A percentile compares a stretch with the other conserved stretches of the same genome.
Evolutionary conservation across 2,329 filamentous ascomycete genomes (phyloP).

Genomic region (Exophiala phaeomuriformis): DNA sequence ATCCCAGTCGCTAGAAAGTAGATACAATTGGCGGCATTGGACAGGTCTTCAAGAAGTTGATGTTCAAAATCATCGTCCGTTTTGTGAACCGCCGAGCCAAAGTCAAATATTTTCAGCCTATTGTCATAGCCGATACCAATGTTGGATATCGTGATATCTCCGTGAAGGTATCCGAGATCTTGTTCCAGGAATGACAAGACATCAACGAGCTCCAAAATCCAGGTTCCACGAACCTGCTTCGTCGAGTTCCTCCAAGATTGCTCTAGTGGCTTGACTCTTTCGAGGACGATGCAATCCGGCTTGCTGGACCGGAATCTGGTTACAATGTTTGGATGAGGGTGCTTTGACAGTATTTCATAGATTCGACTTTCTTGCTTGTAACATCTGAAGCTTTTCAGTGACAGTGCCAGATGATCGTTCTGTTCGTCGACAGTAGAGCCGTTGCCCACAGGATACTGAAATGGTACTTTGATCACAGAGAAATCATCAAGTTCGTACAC

Average conservation of each 20-base stretch:
- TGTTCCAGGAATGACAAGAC: background rate
- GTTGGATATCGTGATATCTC: conserved; percentile 10
- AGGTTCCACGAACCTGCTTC: background rate
- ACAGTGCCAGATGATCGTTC: background rate
- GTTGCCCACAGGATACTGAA: conserved; percentile 2
- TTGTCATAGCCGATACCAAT: conserved; percentile 4
- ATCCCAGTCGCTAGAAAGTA: conserved; percentile 3
- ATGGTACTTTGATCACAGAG: conserved; percentile 7
- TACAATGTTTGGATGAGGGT: conserved; percentile 5
- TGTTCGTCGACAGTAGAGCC: conserved; percentile 3
- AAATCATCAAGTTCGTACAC: conserved; percentile 1
- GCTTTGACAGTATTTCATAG: background rate
- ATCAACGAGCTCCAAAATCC: conserved; percentile 4
- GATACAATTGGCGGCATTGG: conserved; percentile 3
- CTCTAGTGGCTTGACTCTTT: conserved; percentile 4
- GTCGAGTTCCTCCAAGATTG: conserved; percentile 1
- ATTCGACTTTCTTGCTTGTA: conserved; percentile 4
- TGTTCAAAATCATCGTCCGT: conserved; percentile 8
- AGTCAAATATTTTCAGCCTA: conserved; percentile 7
- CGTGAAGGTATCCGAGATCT: conserved; percentile 3
- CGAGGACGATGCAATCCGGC: conserved; percentile 3
- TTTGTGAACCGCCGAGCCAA: conserved; percentile 6
- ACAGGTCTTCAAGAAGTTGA: conserved; percentile 5
- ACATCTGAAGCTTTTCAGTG: conserved; percentile 1
- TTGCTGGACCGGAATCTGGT: conserved; percentile 1